Percentiles rank a stretch among this genome's conserved stretches.
These are phyloP conservation scores for Curvularia verruculosa DNA, from an alignment of 2,329 filamentous ascomycete species.

Conservation along the genomic window DNA sequence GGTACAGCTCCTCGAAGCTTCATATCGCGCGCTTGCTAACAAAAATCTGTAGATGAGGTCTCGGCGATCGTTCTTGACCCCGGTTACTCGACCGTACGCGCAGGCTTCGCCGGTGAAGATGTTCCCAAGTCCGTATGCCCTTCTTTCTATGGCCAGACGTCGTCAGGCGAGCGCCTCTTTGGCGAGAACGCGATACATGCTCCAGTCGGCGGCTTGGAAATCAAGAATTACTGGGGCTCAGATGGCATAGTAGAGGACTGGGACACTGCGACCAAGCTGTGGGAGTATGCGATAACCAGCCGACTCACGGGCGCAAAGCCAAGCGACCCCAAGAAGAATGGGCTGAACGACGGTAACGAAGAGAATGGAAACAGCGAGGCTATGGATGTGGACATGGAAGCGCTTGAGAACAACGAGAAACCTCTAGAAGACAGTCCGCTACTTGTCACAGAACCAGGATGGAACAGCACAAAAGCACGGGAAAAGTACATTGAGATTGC, in stretches of 20 bases:
- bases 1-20: conserved; percentile 13
- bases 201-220: conserved; percentile 75
- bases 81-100: conserved; percentile 87
- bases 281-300: conserved; percentile 91
- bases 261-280: conserved; percentile 86
- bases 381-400: conserved; percentile 61
- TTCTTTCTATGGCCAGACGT: conserved; percentile 77
- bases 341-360: conserved; percentile 80
- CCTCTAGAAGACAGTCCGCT: conserved; percentile 87
- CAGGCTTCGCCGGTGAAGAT: conserved; percentile 97
- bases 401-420: conserved; percentile 69
- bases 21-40: conserved; percentile 19
- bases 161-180: conserved; percentile 66
- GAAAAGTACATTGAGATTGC: conserved; percentile 96
- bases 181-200: conserved; percentile 89
- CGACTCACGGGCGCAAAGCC: conserved; percentile 79
- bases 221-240: conserved; percentile 88
- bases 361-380: conserved; percentile 62
- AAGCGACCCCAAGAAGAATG: conserved; percentile 74
- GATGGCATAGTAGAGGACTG: conserved; percentile 95
- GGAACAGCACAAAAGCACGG: conserved; percentile 85
- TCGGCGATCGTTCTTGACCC: conserved; percentile 96
- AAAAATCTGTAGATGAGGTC: conserved; percentile 77
- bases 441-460: conserved; percentile 90
- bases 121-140: conserved; percentile 92